Conservation (phyloP, 2,329 filamentous ascomycete species). For the Lasiodiplodia sp. region DNA sequence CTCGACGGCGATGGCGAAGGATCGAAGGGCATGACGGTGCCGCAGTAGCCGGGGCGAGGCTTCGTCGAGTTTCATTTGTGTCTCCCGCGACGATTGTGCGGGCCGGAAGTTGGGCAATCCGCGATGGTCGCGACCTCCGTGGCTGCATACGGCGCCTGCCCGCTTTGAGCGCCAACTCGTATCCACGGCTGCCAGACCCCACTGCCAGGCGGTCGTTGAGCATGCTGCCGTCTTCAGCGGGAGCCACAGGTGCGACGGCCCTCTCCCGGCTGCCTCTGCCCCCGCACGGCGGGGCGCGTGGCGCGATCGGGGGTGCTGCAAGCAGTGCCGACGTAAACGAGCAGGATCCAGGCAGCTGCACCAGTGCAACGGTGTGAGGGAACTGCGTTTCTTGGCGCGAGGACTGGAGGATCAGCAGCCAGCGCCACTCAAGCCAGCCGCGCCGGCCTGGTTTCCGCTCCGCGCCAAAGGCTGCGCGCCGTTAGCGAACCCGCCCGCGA, state of each 20-base stretch:
- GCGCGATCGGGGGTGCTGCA: background rate
- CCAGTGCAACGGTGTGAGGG: slow-evolving; percentile 18
- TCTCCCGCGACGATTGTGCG: background rate
- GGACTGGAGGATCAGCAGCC: slow-evolving; percentile 8
- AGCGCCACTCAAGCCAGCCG: background rate
- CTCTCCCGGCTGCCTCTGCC: background rate
- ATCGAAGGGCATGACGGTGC: background rate
- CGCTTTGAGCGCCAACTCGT: background rate
- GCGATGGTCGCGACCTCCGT: background rate
- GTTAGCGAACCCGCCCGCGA: background rate
- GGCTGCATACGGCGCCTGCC: slow-evolving; percentile 13
- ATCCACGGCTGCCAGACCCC: slow-evolving; percentile 3
- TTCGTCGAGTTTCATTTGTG: background rate
- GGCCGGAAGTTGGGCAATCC: background rate
- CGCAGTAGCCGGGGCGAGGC: background rate
- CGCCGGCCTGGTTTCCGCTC: background rate
- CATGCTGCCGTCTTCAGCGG: background rate
- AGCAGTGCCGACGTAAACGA: background rate
- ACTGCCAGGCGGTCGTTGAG: background rate
- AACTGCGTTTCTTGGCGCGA: background rate
- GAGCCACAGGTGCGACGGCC: background rate
- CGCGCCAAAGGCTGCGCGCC: slow-evolving; percentile 1
- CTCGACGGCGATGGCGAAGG: background rate
- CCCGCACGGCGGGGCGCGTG: background rate
- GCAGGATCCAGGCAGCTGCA: background rate